phyloP scores from a whole-genome alignment of 805 yeast species.

The Wickerhamomyces canadensis region DNA sequence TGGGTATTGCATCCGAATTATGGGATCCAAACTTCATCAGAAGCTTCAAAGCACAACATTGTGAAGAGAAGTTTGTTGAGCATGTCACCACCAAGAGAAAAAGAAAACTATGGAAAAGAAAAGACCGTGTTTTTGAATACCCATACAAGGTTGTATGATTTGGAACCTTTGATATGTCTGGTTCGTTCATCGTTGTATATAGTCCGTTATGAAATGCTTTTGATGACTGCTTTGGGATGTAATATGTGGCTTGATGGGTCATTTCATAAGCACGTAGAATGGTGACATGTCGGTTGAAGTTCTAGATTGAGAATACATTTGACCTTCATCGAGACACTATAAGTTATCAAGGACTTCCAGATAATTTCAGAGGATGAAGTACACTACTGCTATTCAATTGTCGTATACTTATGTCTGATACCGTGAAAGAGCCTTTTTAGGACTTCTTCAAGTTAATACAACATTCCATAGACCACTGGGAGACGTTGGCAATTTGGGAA shows the following conservation, averaged over 20 bases:
- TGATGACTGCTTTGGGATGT: no score
- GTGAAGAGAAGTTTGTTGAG: conserved; percentile 83
- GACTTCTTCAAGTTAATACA: conserved; percentile 14
- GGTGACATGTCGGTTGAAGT: no score
- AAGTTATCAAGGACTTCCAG: no score
- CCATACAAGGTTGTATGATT: conserved; percentile 54
- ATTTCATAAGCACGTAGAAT: no score
- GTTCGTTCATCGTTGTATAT: background rate
- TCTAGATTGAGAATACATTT: no score
- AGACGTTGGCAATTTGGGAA: conserved; percentile 11
- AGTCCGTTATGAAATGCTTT: no score
- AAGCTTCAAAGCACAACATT: conserved; percentile 52
- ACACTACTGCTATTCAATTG: no score
- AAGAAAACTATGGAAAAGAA: conserved; percentile 90
- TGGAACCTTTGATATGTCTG: background rate
- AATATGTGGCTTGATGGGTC: no score
- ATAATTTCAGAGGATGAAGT: no score
- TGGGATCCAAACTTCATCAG: conserved; percentile 96
- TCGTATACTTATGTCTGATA: no score
- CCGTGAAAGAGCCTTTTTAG: conserved; percentile 10
- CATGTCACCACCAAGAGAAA: conserved; percentile 76
- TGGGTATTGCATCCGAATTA: conserved; percentile 92
- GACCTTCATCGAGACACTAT: no score
- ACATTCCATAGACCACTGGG: conserved; percentile 15
- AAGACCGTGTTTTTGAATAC: conserved; percentile 75